Percentiles rank a stretch among this genome's conserved stretches.
Evolutionary conservation across 371 early-diverging fungal species (phyloP).

Genomic region (Zychaea mexicana): DNA sequence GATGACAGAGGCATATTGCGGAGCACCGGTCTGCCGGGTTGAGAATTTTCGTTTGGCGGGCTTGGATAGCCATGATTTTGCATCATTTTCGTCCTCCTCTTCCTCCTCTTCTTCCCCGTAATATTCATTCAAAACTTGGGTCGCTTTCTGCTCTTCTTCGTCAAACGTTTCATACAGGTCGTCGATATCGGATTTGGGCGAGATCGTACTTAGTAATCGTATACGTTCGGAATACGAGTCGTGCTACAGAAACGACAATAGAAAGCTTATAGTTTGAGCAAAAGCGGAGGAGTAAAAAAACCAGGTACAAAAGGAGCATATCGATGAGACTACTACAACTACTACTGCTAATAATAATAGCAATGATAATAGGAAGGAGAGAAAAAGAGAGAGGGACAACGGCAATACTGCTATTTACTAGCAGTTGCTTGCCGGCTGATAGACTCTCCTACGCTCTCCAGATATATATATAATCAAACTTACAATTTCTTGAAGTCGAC

Average conservation of each 20-base stretch:
- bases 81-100: constrained; percentile 7
- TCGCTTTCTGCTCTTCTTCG: constrained; percentile 3
- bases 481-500: constrained; percentile 48
- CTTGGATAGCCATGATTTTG: constrained; percentile 18
- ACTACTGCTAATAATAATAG: too few relatives aligned
- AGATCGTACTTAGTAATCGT: constrained; percentile 23
- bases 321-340: too few relatives aligned
- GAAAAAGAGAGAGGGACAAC: too few relatives aligned
- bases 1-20: constrained; percentile 8
- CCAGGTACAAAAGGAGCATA: not conserved
- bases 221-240: constrained; percentile 33
- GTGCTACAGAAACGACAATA: constrained; percentile 26
- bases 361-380: too few relatives aligned
- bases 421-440: too few relatives aligned
- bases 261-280: not conserved
- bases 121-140: not conserved
- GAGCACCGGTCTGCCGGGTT: not conserved
- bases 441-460: too few relatives aligned
- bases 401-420: too few relatives aligned
- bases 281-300: not conserved
- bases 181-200: constrained; percentile 26
- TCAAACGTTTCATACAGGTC: constrained; percentile 25
- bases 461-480: constrained; percentile 15
- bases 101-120: constrained; percentile 12
- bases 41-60: constrained; percentile 30